A percentile compares a stretch with the other conserved stretches of the same genome.
Conservation (phyloP, 202 grass and related monocot genomes). For the Panicum virgatum region DNA sequence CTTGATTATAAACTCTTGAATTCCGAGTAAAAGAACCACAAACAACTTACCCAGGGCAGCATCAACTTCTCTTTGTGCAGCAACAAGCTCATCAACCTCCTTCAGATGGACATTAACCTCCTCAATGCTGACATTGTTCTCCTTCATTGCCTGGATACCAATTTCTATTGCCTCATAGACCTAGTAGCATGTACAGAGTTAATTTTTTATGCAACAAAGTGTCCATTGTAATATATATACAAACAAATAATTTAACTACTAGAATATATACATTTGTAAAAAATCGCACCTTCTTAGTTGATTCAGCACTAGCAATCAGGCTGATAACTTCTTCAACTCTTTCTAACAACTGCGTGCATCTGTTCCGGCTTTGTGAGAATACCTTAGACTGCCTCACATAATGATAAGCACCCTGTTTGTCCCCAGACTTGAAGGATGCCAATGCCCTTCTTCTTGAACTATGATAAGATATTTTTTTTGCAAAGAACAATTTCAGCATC, state of each 20-base stretch:
- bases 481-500: slow-evolving; percentile 1
- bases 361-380: slow-evolving; percentile 67
- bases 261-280: slow-evolving; percentile 17
- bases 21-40: slow-evolving; percentile 30
- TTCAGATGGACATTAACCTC: slow-evolving; percentile 66
- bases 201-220: slow-evolving; percentile 12
- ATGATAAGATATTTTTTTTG: slow-evolving; percentile 34
- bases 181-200: slow-evolving; percentile 45
- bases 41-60: slow-evolving; percentile 60
- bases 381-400: slow-evolving; percentile 69
- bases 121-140: slow-evolving; percentile 64
- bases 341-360: slow-evolving; percentile 56
- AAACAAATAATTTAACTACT: not conserved
- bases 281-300: slow-evolving; percentile 63
- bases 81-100: slow-evolving; percentile 77
- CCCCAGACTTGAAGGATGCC: slow-evolving; percentile 64
- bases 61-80: slow-evolving; percentile 70
- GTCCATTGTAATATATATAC: not conserved
- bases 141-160: slow-evolving; percentile 64
- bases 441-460: slow-evolving; percentile 76
- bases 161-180: slow-evolving; percentile 91
- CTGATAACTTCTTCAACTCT: slow-evolving; percentile 72
- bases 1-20: not conserved
- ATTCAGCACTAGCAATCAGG: slow-evolving; percentile 74
- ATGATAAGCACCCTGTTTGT: slow-evolving; percentile 67